Conservation (phyloP, 2,329 filamentous ascomycete species). For the Ceratocystis cubensis region DNA sequence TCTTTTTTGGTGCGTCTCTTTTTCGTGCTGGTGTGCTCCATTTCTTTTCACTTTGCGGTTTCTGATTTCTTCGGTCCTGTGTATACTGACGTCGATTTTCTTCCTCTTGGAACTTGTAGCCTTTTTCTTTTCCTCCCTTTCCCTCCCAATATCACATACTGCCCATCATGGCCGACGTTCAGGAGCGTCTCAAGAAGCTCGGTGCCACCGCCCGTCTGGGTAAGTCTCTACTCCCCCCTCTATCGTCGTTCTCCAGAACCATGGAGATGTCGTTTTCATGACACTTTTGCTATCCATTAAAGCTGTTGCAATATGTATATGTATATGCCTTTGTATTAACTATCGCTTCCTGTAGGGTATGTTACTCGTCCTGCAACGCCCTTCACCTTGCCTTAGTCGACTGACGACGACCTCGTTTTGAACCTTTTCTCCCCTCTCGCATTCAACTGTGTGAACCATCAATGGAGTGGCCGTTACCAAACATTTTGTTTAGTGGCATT, state of each 20-base stretch:
- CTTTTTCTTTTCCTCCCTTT: constrained; percentile 22
- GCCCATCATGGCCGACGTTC: constrained; percentile 42
- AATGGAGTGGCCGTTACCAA: constrained; percentile 26
- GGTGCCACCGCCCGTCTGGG: constrained; percentile 49
- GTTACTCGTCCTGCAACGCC: constrained; percentile 13
- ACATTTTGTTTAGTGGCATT: constrained; percentile 10
- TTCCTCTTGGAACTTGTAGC: constrained; percentile 21
- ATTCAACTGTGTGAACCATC: constrained; percentile 11
- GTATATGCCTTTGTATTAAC: constrained; percentile 22
- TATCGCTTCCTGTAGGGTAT: constrained; percentile 19
- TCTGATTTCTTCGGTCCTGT: constrained; percentile 24
- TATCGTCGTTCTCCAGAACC: neutral
- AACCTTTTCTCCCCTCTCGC: constrained; percentile 3
- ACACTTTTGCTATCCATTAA: neutral
- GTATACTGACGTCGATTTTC: constrained; percentile 26
- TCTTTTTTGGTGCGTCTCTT: constrained; percentile 13
- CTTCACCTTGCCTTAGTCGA: constrained; percentile 1
- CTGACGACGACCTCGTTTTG: constrained; percentile 6
- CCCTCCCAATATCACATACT: constrained; percentile 23
- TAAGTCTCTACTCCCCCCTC: constrained; percentile 35
- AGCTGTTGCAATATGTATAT: constrained; percentile 16
- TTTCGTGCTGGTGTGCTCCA: constrained; percentile 21
- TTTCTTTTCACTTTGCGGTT: constrained; percentile 21
- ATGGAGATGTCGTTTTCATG: neutral
- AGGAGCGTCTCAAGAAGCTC: constrained; percentile 50